These are phyloP conservation scores for Sarocladium kiliense DNA, from an alignment of 2,329 filamentous ascomycete genomes.

Conservation along the genomic window DNA sequence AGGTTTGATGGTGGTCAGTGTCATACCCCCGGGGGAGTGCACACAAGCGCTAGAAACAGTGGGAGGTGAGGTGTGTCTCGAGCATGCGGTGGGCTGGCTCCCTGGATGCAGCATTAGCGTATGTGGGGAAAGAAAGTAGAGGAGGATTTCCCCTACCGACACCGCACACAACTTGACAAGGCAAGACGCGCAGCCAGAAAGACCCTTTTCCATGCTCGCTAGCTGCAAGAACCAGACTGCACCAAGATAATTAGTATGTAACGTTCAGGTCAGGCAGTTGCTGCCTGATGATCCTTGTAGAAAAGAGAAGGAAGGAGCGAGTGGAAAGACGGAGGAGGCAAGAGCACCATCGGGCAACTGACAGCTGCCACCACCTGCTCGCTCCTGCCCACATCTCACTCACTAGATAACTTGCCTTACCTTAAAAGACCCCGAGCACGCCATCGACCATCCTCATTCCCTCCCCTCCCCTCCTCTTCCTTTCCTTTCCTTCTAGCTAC, in stretches of 20 bases:
- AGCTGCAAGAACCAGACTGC: no score
- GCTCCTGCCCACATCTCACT: not conserved
- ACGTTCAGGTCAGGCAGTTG: no score
- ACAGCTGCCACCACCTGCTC: not conserved
- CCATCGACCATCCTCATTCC: conserved; percentile 5
- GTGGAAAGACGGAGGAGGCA: not conserved
- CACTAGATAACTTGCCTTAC: no score
- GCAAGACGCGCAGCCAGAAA: not conserved
- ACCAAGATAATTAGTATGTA: no score
- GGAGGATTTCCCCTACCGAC: not conserved
- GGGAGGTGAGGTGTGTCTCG: not conserved
- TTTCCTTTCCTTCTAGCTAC: not conserved
- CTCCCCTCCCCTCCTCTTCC: not conserved
- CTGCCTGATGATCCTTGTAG: no score
- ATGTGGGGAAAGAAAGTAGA: not conserved
- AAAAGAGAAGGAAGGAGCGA: not conserved
- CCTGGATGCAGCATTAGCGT: conserved; percentile 3
- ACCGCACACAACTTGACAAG: no score
- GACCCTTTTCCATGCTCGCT: no score
- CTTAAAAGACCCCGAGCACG: conserved; percentile 9
- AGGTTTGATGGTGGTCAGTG: not conserved
- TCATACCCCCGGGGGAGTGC: not conserved
- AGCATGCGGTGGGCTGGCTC: not conserved
- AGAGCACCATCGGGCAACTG: not conserved
- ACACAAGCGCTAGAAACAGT: no score